Evolutionary conservation across 179 eudicot genomes (phyloP), one percentile per base, ranked within the genome.

Genomic region (Heliamphora pulchella): DNA sequence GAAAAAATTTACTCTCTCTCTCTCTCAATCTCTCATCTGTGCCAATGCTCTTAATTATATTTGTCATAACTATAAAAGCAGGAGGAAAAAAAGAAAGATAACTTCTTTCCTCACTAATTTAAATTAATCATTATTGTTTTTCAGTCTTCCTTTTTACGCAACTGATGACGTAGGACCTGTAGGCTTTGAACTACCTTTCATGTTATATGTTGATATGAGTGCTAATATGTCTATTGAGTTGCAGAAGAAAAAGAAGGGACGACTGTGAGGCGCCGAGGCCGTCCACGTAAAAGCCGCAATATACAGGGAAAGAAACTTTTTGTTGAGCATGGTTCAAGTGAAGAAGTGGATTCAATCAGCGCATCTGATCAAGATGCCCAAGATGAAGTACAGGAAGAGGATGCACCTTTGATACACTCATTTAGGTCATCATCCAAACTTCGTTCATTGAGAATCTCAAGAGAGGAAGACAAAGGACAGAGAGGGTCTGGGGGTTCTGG

Each of bases 291-390:
- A 85, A 86, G 85, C 63, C 90, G 61, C 31, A 87, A 85, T 71
- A 50, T 92, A 22, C 90, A 77, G 75, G 98, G 98, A 69, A 96
- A 92, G 85, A 91, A 95, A 76, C 90, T 96, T 71, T 96, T 96
- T 79, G 92, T 90, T 75, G 98, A 89, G 86, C 89, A 90, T 17
- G 86, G 85, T 84, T 91, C 97, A 51, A 92, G 99, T 82, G 99
- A 93, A 74, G 95, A 91, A 65, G 99, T 94, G 75, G 98, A 94
- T 78, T 80, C 84, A 73, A 89, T 94, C 71, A 88, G 96, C 79
- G 88, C 79, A 67, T 92, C 97, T 46, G 98, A 92, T 71, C 94
- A 88, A 57, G 96, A 91, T 82, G 94, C 86, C 76, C 88, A 86
- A 51, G 91, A 85, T 79, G 97, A 90, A 68, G 91, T 90, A 75